These are phyloP conservation scores for Chrysosporium keratinophilum DNA, from an alignment of 2,329 filamentous ascomycete genomes.

Conservation along the genomic window DNA sequence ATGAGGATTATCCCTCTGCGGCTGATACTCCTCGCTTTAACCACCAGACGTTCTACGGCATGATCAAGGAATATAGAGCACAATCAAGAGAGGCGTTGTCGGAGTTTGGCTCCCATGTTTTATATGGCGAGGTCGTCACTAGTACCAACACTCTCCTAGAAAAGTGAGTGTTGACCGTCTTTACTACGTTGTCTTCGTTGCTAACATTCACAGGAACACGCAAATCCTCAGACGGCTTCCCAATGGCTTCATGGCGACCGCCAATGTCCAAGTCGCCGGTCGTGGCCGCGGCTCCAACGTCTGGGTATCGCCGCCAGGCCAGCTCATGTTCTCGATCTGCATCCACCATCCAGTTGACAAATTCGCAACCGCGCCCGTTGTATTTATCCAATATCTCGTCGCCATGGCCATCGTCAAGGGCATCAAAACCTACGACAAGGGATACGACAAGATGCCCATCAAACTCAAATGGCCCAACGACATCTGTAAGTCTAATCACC, in stretches of 20 bases:
- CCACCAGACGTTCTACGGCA: conserved; percentile 65
- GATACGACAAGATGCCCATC: conserved; percentile 65
- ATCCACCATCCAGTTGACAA: conserved; percentile 72
- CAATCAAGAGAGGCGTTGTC: conserved; percentile 46
- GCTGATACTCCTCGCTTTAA: conserved; percentile 79
- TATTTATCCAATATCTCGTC: conserved; percentile 89
- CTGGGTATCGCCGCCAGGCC: conserved; percentile 83
- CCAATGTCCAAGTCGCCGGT: conserved; percentile 77
- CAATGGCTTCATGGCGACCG: conserved; percentile 75
- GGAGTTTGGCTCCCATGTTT: conserved; percentile 63
- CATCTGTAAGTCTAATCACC: conserved; percentile 50
- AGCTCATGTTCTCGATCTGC: conserved; percentile 77
- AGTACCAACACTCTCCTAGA: conserved; percentile 90
- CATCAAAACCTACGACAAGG: conserved; percentile 65
- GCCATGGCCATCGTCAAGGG: conserved; percentile 79
- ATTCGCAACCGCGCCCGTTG: conserved; percentile 62
- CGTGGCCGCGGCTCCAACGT: conserved; percentile 85
- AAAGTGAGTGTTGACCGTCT: conserved; percentile 46
- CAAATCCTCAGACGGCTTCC: conserved; percentile 65
- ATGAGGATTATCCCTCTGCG: conserved; percentile 58
- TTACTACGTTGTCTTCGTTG: not conserved
- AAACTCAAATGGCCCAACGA: conserved; percentile 98
- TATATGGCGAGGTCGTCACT: conserved; percentile 87
- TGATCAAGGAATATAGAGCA: conserved; percentile 56
- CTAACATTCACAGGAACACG: conserved; percentile 51